These are phyloP conservation scores for Brassica hybrid DNA, from an alignment of 441 rosid genomes.

Conservation along the genomic window DNA sequence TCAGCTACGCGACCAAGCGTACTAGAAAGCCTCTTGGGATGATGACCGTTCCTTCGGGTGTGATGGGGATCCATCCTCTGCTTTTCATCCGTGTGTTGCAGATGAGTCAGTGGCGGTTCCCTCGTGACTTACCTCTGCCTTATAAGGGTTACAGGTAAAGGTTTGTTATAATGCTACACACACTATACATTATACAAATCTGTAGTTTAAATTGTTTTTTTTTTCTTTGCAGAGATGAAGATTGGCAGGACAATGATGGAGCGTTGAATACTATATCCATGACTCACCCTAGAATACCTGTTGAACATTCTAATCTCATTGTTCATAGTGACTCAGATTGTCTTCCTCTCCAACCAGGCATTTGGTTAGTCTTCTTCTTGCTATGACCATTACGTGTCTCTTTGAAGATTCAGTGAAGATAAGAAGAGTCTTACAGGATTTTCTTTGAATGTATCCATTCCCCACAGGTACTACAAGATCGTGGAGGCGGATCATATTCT, in stretches of 20 bases:
- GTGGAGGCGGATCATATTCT: conserved; percentile 86
- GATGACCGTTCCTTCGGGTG: conserved; percentile 74
- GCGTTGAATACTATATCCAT: conserved; percentile 94
- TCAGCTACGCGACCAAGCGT: conserved; percentile 89
- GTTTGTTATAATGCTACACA: neutral
- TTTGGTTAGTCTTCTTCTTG: conserved; percentile 64
- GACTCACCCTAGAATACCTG: conserved; percentile 84
- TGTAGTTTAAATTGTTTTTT: neutral
- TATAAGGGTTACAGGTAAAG: conserved; percentile 86
- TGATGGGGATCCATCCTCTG: conserved; percentile 82
- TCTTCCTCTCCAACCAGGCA: conserved; percentile 73
- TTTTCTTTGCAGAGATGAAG: conserved; percentile 69
- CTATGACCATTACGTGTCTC: neutral
- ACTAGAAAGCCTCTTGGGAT: conserved; percentile 63
- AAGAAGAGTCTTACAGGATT: conserved; percentile 28
- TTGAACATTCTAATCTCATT: conserved; percentile 67
- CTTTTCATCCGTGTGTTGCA: conserved; percentile 85
- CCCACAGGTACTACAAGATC: conserved; percentile 85
- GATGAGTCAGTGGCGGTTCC: conserved; percentile 81
- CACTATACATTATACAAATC: neutral
- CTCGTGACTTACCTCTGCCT: conserved; percentile 68
- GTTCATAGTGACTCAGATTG: conserved; percentile 66
- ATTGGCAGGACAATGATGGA: conserved; percentile 97
- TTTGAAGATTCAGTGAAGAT: neutral
- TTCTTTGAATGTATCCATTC: conserved; percentile 18